These are phyloP conservation scores for Tarenaya hassleriana DNA, from an alignment of 345 rosid genomes.

Conservation along the genomic window DNA sequence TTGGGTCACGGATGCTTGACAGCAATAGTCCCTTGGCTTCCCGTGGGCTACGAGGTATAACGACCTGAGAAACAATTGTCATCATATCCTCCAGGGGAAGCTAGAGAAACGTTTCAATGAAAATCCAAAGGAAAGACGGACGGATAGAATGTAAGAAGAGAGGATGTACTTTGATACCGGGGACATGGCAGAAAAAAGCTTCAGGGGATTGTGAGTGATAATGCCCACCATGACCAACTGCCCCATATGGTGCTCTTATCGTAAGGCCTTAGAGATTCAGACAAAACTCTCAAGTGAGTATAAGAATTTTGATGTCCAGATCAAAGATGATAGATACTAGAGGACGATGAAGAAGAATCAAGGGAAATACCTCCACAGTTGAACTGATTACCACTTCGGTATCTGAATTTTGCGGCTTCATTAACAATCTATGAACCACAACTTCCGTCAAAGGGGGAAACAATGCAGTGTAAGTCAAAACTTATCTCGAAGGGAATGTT, in stretches of 20 bases:
- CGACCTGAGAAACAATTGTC: slow-evolving; percentile 40
- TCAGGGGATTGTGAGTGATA: slow-evolving; percentile 93
- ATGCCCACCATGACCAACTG: slow-evolving; percentile 92
- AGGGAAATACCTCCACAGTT: slow-evolving; percentile 70
- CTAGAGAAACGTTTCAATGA: background rate
- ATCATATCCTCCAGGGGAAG: slow-evolving; percentile 4
- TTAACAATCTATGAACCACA: slow-evolving; percentile 59
- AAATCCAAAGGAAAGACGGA: background rate
- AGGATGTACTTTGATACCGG: slow-evolving; percentile 62
- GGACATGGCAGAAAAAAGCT: slow-evolving; percentile 95
- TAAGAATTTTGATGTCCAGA: slow-evolving; percentile 1
- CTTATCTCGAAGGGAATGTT: background rate
- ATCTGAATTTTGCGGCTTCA: slow-evolving; percentile 95
- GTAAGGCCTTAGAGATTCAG: slow-evolving; percentile 55
- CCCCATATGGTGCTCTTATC: slow-evolving; percentile 76
- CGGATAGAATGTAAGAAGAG: background rate
- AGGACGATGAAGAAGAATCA: background rate
- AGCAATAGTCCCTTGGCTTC: slow-evolving; percentile 86
- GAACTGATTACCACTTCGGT: slow-evolving; percentile 87
- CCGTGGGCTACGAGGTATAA: slow-evolving; percentile 77
- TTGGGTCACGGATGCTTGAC: slow-evolving; percentile 73
- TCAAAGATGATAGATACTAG: too few species aligned
- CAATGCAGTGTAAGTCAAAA: background rate
- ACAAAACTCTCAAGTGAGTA: slow-evolving; percentile 13
- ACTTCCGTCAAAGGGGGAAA: slow-evolving; percentile 6